Evolutionary conservation across 2,329 filamentous ascomycete genomes (phyloP), one percentile per base, ranked within the genome.

Genomic region (Botrytis fabae): DNA sequence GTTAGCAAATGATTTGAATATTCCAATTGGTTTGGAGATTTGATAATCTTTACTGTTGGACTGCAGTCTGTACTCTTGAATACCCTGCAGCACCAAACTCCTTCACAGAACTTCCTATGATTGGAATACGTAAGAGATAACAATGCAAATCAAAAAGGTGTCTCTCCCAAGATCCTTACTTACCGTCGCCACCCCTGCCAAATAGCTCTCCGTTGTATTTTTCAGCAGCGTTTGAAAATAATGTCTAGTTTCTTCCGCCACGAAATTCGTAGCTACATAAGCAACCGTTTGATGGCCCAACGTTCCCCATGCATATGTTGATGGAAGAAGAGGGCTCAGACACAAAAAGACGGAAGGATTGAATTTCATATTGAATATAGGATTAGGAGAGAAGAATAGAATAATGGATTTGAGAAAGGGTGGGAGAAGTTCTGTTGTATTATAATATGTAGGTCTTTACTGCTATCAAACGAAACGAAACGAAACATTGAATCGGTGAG

Each of bases 271-370:
- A 18, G 90, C 90, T 35, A 92, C 79, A 78, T 90, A 91, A 60
- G 89, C 90, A 12, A 90, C 87, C 6, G 90, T 89, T 78, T 90
- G 88, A 80, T 92, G 90, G 2, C 90, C 90, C 72, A 92, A 84
- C 75, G 87, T 75, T 2, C 79, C 79, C 79, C 79, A 80, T 2
- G 76, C 77, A 5, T 51, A 25, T 14, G 65, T 59, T 10, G 44
- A 10, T 18, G 76, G 75, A 38, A 76, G 60, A 18, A 72, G 63
- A 57, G 69, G n/a, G 10, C n/a, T n/a, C 25, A 69, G 38, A 48
- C 65, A 18, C 16, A 72, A 42, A 20, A 72, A 42, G 70, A 68
- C 22, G 25, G 22, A n/a, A 14, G 46, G 32, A 25, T 32, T 28
- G n/a, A 60, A 22, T 42, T 57, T 69, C 65, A 69, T 69, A 32